phyloP scores from a whole-genome alignment of 2,329 filamentous ascomycete species.

The Xylariaceae sp. region DNA sequence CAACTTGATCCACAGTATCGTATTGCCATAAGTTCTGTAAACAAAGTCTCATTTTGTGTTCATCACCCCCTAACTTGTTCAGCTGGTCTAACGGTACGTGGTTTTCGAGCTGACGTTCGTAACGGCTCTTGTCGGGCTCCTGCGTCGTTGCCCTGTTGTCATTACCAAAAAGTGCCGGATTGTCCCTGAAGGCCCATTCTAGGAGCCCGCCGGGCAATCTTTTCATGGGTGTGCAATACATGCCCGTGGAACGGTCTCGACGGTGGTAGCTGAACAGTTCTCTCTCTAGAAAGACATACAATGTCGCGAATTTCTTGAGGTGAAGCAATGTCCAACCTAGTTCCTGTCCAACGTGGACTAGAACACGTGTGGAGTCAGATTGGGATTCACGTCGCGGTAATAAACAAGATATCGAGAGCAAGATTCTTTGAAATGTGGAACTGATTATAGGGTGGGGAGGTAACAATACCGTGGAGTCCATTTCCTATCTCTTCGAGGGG shows the following conservation, averaged over 20 bases:
- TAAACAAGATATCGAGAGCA: no score
- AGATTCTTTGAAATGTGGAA: no score
- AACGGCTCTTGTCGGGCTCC: neutral
- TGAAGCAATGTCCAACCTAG: constrained; percentile 18
- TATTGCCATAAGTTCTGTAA: constrained; percentile 8
- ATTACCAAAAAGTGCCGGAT: neutral
- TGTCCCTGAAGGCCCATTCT: no score
- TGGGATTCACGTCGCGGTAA: no score
- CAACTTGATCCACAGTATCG: constrained; percentile 5
- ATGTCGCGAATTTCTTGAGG: constrained; percentile 22
- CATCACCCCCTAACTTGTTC: neutral
- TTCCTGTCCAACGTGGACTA: constrained; percentile 23
- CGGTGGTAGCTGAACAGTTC: constrained; percentile 17
- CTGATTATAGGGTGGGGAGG: no score
- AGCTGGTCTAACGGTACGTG: no score
- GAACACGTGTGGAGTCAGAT: no score
- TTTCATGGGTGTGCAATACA: neutral
- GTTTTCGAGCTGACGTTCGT: neutral
- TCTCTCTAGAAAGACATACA: constrained; percentile 19
- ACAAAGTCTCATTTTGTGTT: neutral
- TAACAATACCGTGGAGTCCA: constrained; percentile 21
- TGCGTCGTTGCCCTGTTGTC: neutral
- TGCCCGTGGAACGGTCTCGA: constrained; percentile 1
- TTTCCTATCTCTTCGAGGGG: neutral
- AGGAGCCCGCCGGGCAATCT: no score